A percentile compares a stretch with the other conserved stretches of the same genome.
Conservation (phyloP, 129 eudicot genomes). For the Dittrichia graveolens region DNA sequence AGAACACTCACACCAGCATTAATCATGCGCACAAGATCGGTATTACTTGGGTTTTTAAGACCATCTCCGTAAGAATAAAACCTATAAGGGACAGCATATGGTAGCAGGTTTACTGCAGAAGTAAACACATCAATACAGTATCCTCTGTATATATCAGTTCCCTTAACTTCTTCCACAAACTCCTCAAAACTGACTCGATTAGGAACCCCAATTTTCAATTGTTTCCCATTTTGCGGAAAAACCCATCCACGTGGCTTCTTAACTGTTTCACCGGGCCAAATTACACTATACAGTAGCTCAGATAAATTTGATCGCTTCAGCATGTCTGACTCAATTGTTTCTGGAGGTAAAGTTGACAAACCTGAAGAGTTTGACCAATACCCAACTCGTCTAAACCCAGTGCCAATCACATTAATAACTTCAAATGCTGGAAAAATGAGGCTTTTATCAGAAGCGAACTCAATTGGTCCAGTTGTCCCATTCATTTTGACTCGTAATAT, state of each 20-base stretch:
- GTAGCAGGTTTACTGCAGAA: constrained; percentile 69
- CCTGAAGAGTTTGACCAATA: constrained; percentile 81
- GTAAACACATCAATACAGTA: constrained; percentile 83
- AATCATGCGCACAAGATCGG: constrained; percentile 60
- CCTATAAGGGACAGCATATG: constrained; percentile 75
- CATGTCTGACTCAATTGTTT: constrained; percentile 38
- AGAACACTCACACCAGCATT: constrained; percentile 54
- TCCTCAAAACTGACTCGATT: constrained; percentile 62
- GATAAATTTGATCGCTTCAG: constrained; percentile 42
- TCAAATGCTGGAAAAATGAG: constrained; percentile 62
- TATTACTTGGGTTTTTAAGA: constrained; percentile 52
- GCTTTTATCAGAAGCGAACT: constrained; percentile 51
- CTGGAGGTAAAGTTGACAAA: constrained; percentile 62
- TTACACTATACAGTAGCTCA: constrained; percentile 39
- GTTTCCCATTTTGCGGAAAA: constrained; percentile 69
- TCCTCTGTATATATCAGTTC: constrained; percentile 53
- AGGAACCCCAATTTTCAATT: constrained; percentile 66
- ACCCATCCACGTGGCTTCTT: constrained; percentile 89
- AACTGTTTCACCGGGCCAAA: constrained; percentile 80
- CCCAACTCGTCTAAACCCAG: constrained; percentile 59
- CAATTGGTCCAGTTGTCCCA: constrained; percentile 63
- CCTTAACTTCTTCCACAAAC: constrained; percentile 44
- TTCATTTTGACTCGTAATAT: constrained; percentile 57
- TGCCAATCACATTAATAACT: constrained; percentile 77
- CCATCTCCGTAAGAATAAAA: constrained; percentile 68